Conservation (phyloP, 768 basidiomycete genomes). For the Naganishia vaughanmartiniae region DNA sequence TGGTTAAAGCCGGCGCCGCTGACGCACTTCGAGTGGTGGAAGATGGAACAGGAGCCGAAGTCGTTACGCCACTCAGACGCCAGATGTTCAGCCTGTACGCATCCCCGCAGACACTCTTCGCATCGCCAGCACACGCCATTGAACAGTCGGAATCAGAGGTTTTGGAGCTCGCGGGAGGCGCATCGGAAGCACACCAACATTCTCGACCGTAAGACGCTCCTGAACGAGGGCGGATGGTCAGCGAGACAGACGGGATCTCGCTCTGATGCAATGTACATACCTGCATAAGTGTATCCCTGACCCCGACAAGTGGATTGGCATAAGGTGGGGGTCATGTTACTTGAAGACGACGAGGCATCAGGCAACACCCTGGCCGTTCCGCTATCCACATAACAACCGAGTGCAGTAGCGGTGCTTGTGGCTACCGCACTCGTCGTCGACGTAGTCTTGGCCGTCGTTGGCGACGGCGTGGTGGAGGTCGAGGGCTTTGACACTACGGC, state of each 20-base stretch:
- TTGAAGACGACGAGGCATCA: constrained; percentile 10
- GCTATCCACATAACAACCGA: constrained; percentile 34
- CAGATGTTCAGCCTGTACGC: constrained; percentile 45
- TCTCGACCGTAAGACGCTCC: constrained; percentile 37
- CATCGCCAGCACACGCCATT: constrained; percentile 46
- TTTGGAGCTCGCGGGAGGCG: constrained; percentile 38
- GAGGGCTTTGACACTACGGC: neutral
- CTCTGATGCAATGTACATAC: neutral
- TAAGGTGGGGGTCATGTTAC: constrained; percentile 30
- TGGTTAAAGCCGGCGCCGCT: neutral
- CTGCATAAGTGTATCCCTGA: constrained; percentile 34
- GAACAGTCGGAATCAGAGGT: constrained; percentile 39
- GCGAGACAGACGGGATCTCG: neutral
- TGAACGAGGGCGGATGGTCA: neutral
- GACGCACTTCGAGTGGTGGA: constrained; percentile 27
- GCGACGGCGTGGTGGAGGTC: neutral
- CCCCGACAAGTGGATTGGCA: constrained; percentile 31
- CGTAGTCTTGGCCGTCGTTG: neutral
- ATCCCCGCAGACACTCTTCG: constrained; percentile 47
- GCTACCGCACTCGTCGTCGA: constrained; percentile 10
- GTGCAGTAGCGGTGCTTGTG: neutral
- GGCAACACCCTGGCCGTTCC: neutral
- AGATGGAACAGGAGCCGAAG: constrained; percentile 22
- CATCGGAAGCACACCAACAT: constrained; percentile 49
- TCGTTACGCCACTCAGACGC: constrained; percentile 35